Evolutionary conservation across 192 early-diverging fungal genomes (phyloP).

Genomic region (Mortierella alpina): DNA sequence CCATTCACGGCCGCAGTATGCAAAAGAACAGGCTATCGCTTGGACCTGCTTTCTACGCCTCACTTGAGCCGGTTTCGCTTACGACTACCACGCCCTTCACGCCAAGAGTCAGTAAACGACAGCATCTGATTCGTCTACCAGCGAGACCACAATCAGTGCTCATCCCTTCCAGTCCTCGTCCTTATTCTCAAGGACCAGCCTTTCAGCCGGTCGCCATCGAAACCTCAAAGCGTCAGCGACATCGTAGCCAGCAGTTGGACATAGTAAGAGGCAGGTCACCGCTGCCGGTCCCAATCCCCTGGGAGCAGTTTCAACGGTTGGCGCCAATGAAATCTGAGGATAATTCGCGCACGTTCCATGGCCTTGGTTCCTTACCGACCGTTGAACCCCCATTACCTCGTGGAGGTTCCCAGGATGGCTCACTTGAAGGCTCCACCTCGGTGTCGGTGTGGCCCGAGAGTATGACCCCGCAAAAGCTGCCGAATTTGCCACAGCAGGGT

Average conservation of each 20-base stretch:
- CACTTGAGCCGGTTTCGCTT: slow-evolving; percentile 33
- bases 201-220: slow-evolving; percentile 3
- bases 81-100: slow-evolving; percentile 23
- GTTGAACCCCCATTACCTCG: neutral
- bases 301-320: slow-evolving; percentile 12
- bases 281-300: slow-evolving; percentile 9
- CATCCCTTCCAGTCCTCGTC: slow-evolving; percentile 16
- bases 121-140: slow-evolving; percentile 29
- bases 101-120: slow-evolving; percentile 3
- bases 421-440: slow-evolving; percentile 1
- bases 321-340: slow-evolving; percentile 22
- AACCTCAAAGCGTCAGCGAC: slow-evolving; percentile 15
- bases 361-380: slow-evolving; percentile 7
- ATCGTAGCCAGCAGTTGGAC: slow-evolving; percentile 28
- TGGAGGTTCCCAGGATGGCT: neutral
- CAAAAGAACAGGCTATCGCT: slow-evolving; percentile 25
- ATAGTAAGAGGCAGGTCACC: neutral
- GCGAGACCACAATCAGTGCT: slow-evolving; percentile 34
- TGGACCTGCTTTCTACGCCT: slow-evolving; percentile 38
- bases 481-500: too few relatives aligned
- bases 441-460: too few relatives aligned
- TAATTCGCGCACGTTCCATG: slow-evolving; percentile 42
- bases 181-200: neutral
- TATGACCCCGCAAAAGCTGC: too few relatives aligned
- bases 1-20: slow-evolving; percentile 19